Base-by-base conservation (phyloP, 139 green algal species). In the Microglena sp. region DNA sequence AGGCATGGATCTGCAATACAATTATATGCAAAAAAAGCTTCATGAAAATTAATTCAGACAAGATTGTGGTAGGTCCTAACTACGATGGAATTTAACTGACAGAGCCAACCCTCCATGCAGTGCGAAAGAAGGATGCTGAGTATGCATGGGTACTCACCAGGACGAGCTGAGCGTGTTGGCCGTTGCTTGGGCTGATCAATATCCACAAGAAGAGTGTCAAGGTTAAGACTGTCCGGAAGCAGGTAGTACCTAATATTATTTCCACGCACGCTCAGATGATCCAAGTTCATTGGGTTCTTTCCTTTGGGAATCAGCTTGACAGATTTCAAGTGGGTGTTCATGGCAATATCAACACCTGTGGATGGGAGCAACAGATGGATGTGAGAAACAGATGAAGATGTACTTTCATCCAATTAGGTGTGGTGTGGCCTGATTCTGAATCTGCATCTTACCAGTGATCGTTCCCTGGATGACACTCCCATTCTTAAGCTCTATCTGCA, bases 401-500 rank as follows among this genome's bases (percentile, higher is more conserved):
- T 50, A 50, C 40, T 50, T 18, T 50, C 11, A 50, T 11, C 18
- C 40, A 11, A 11, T 50, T 11, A 45, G 32, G 56, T 3, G 27
- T 32, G 11, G 5, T 34, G n/a, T 50, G 40, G 40, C 15, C 40
- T 50, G 40, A 18, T 50, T 11, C 11, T 18, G 40, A 11, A 11
- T 11, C 31, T 11, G 18, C 24, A 5, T 50, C 80, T 21, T 32
- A 94, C 90, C 90, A 64, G 85, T 91, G 45, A 99, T 93, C 0
- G 94, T 99, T 53, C 94, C 94, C 46, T 92, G 78, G 7, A 97
- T 78, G 4, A 96, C 84, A 4, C 89, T 96, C 31, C 93, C 94
- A 68, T 99, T 99, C 70, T 99, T 99, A 3, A 99, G 78, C 79
- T 99, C 94, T 63, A 99, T 90, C 60, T 95, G 89, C 24, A 98